Conservation (phyloP, 1,284 basidiomycete genomes). For the Mycena sp. region DNA sequence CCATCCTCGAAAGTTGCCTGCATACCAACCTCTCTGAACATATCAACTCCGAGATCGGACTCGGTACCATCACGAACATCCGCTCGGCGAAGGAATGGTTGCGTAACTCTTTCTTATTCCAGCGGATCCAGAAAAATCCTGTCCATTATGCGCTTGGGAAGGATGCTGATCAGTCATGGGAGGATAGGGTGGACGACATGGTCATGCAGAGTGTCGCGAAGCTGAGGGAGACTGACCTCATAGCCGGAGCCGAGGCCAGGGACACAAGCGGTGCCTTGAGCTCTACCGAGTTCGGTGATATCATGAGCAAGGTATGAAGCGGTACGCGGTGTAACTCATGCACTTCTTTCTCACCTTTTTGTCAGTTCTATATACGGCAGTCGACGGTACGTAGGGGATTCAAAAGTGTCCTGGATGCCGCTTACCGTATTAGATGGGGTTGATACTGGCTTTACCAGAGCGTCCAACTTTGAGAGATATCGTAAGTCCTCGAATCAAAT, state of each 20-base stretch:
- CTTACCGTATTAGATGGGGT: slow-evolving; percentile 68
- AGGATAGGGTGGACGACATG: slow-evolving; percentile 75
- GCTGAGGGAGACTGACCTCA: slow-evolving; percentile 67
- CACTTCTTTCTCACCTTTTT: not conserved
- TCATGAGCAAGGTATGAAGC: slow-evolving; percentile 82
- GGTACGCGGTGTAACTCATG: slow-evolving; percentile 12
- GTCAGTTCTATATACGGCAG: slow-evolving; percentile 77
- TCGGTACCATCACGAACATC: slow-evolving; percentile 80
- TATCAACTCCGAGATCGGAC: slow-evolving; percentile 91
- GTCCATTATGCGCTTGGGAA: slow-evolving; percentile 75
- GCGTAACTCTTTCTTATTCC: slow-evolving; percentile 82
- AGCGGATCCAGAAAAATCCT: slow-evolving; percentile 86
- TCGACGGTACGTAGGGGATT: slow-evolving; percentile 57
- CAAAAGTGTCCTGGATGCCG: not conserved
- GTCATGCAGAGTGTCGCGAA: slow-evolving; percentile 71
- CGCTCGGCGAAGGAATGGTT: slow-evolving; percentile 83
- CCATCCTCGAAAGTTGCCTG: slow-evolving; percentile 84
- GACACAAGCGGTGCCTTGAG: slow-evolving; percentile 50
- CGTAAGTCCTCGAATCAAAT: slow-evolving; percentile 51
- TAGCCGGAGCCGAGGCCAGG: slow-evolving; percentile 53
- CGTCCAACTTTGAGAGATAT: slow-evolving; percentile 67
- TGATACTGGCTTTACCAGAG: slow-evolving; percentile 67
- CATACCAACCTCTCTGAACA: slow-evolving; percentile 89
- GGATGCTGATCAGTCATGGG: slow-evolving; percentile 68
- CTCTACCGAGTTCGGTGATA: slow-evolving; percentile 80